A percentile compares a stretch with the other conserved stretches of the same genome.
These are phyloP conservation scores for Kalmusia sp. DNA, from an alignment of 2,329 filamentous ascomycete species.

Conservation along the genomic window DNA sequence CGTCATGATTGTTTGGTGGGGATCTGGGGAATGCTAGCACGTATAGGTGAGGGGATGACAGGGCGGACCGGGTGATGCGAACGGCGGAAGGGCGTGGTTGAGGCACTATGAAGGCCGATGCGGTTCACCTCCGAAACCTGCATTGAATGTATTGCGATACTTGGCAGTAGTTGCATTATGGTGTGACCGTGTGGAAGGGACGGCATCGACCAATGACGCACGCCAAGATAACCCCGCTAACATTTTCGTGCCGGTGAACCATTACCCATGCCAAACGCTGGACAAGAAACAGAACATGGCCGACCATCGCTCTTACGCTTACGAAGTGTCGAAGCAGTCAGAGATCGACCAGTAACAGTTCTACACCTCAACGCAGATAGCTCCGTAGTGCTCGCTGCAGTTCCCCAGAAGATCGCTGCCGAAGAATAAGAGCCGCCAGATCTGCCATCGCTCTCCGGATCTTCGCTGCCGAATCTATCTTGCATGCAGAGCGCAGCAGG, in stretches of 20 bases:
- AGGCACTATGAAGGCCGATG: constrained; percentile 10
- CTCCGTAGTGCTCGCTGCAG: background rate
- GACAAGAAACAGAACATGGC: background rate
- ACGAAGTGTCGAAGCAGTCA: background rate
- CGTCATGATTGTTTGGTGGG: constrained; percentile 13
- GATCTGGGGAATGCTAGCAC: background rate
- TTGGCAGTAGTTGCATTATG: constrained; percentile 2
- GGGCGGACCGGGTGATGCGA: background rate
- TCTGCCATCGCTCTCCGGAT: constrained; percentile 1
- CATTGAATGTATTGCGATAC: constrained; percentile 1
- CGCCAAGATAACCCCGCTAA: constrained; percentile 15
- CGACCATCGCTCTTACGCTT: background rate
- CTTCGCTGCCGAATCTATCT: background rate
- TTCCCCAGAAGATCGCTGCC: background rate
- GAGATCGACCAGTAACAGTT: background rate
- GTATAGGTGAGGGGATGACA: background rate
- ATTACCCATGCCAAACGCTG: background rate
- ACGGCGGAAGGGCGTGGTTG: constrained; percentile 2
- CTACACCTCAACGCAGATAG: too few relatives aligned
- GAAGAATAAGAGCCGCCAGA: background rate
- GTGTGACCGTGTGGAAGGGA: background rate
- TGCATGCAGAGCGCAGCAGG: background rate
- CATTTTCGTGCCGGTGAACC: constrained; percentile 3
- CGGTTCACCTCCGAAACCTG: background rate
- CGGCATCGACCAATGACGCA: constrained; percentile 13